Evolutionary conservation across 345 rosid genomes (phyloP).

Genomic region (Syzygium aromaticum): DNA sequence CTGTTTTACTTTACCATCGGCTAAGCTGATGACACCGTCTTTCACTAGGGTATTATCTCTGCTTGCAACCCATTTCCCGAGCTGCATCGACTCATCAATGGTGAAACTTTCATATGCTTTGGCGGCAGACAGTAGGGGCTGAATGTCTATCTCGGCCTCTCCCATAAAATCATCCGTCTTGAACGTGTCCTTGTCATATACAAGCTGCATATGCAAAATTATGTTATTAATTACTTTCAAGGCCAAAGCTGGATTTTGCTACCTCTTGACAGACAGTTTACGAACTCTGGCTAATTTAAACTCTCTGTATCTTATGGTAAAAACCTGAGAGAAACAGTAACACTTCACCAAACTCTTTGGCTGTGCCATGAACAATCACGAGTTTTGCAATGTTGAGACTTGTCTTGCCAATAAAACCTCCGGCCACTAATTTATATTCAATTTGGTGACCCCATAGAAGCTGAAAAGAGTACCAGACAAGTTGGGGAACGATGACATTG

Average conservation of each 20-base stretch:
- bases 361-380: not conserved
- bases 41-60: conserved; percentile 60
- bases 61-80: conserved; percentile 72
- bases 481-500: not conserved
- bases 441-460: not conserved
- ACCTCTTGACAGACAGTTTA: not conserved
- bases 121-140: conserved; percentile 79
- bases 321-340: not conserved
- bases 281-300: not conserved
- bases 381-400: not conserved
- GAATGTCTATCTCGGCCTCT: conserved; percentile 95
- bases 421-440: not conserved
- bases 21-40: conserved; percentile 59
- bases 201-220: conserved; percentile 36
- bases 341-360: not conserved
- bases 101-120: conserved; percentile 58
- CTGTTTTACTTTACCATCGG: conserved; percentile 80
- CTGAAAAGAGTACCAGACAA: not conserved
- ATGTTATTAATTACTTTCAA: not conserved
- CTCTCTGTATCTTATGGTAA: not conserved
- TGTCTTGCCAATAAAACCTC: not conserved
- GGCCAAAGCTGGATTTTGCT: not conserved
- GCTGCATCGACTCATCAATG: conserved; percentile 48
- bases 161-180: conserved; percentile 93
- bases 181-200: conserved; percentile 88